Evolutionary conservation across 768 basidiomycete genomes (phyloP).

Genomic region (Mycena epipterygia): DNA sequence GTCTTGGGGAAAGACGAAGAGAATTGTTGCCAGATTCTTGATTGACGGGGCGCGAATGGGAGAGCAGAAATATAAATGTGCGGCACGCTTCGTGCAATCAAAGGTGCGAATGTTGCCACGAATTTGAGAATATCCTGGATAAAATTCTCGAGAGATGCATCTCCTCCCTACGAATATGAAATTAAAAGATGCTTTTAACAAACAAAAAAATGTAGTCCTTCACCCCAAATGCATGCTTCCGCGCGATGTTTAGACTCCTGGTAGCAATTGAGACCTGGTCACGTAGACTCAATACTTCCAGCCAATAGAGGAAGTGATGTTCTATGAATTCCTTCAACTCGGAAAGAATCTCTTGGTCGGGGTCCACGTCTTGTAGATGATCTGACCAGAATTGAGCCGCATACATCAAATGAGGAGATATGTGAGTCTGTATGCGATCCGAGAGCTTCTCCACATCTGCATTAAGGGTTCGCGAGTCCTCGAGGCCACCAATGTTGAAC

Average conservation of each 20-base stretch:
- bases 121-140: not conserved
- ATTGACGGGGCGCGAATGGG: not conserved
- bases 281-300: conserved; percentile 2
- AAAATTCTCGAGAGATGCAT: not conserved
- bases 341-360: not conserved
- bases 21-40: not conserved
- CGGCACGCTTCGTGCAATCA: not conserved
- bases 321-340: not conserved
- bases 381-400: not conserved
- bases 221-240: not conserved
- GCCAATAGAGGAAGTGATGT: not conserved
- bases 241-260: not conserved
- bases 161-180: not conserved
- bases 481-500: conserved; percentile 7
- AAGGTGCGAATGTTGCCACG: not conserved
- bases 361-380: not conserved
- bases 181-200: not conserved
- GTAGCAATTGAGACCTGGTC: not conserved
- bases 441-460: not conserved
- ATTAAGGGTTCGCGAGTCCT: conserved; percentile 8
- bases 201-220: not conserved
- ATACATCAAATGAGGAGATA: not conserved
- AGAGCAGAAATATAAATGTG: not conserved
- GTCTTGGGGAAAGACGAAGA: not conserved
- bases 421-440: not conserved